Evolutionary conservation across 73 alveolate genomes (phyloP).

Genomic region (Paramecium octaurelia): DNA sequence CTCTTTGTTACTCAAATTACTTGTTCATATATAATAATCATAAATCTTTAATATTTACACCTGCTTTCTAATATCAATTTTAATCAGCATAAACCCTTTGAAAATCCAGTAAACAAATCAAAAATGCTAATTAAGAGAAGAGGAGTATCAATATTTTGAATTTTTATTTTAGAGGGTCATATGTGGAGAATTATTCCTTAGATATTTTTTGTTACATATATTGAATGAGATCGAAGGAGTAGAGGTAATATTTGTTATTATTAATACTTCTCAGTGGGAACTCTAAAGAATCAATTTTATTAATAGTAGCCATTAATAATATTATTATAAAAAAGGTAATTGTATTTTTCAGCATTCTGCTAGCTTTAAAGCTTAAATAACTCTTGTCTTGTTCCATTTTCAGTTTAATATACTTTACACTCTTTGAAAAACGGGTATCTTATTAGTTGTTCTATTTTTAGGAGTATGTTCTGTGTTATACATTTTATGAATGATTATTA

Average conservation of each 20-base stretch:
- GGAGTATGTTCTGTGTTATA: neutral
- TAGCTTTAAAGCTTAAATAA: constrained; percentile 14
- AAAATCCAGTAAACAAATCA: neutral
- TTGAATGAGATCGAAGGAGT: too few species aligned
- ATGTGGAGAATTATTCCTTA: too few species aligned
- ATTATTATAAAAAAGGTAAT: too few species aligned
- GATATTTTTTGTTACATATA: too few species aligned
- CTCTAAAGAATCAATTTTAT: too few species aligned
- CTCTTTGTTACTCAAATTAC: constrained; percentile 22
- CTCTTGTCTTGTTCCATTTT: too few species aligned
- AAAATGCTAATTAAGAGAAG: neutral
- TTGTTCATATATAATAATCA: neutral
- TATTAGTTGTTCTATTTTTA: too few species aligned
- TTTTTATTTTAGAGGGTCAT: neutral
- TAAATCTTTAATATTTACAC: constrained; percentile 24
- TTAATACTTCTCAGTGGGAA: too few species aligned
- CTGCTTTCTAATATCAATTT: constrained; percentile 10
- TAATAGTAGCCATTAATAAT: too few species aligned
- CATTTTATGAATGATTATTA: neutral
- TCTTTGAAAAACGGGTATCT: too few species aligned
- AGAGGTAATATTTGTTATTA: too few species aligned
- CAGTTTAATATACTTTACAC: too few species aligned
- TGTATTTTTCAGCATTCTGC: constrained; percentile 65
- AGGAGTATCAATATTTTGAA: neutral
- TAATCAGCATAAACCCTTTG: neutral